These are phyloP conservation scores for Carex parvula DNA, from an alignment of 176 grass and related monocot species.

Conservation along the genomic window DNA sequence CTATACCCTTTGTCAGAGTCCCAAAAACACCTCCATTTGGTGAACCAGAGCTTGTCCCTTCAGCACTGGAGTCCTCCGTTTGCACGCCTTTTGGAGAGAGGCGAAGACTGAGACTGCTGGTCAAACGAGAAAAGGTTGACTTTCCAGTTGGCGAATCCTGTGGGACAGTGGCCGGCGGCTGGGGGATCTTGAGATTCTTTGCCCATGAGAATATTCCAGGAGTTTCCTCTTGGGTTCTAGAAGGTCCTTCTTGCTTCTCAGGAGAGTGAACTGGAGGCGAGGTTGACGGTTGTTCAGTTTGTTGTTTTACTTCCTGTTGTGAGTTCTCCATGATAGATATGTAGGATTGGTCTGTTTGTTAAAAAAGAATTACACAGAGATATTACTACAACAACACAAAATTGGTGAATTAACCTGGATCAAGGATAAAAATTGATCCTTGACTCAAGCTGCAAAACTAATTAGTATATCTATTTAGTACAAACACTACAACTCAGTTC, in stretches of 20 bases:
- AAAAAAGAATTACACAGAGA: not conserved
- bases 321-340: constrained; percentile 4
- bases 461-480: not conserved
- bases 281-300: not conserved
- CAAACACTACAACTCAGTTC: not conserved
- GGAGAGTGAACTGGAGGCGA: constrained; percentile 22
- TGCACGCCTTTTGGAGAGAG: constrained; percentile 61
- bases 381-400: not conserved
- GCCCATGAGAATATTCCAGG: constrained; percentile 92
- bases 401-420: not conserved
- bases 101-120: constrained; percentile 68
- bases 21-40: constrained; percentile 73
- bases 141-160: constrained; percentile 75
- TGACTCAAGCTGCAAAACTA: not conserved
- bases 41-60: constrained; percentile 41
- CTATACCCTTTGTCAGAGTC: constrained; percentile 80
- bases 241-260: constrained; percentile 43
- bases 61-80: constrained; percentile 43
- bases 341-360: not conserved
- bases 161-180: constrained; percentile 35
- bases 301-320: constrained; percentile 10
- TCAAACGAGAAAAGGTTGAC: constrained; percentile 71
- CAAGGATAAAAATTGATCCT: not conserved
- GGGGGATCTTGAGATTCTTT: constrained; percentile 80
- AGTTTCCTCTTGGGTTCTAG: constrained; percentile 29